Base-by-base conservation (phyloP, 768 basidiomycete species). In the Pleurotus pulmonarius region DNA sequence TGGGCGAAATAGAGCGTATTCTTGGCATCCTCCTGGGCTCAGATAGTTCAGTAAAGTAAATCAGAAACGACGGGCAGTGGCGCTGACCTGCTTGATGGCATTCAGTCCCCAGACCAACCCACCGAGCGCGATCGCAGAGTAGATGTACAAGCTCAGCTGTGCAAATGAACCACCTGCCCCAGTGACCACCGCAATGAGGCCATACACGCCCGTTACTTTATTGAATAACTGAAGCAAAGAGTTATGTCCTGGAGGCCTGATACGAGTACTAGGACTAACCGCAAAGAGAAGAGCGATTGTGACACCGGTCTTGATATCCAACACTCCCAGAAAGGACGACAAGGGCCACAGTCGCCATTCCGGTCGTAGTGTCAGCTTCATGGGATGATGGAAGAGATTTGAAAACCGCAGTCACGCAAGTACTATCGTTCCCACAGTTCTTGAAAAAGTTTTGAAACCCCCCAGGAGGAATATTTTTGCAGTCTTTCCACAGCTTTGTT, bases 201-300 rank as follows among this genome's bases (percentile, higher is more conserved):
- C 97, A 68, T 98, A 99, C 7, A 98, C 83, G 49, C 97, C 96
- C 16, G 97, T 95, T 49, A 95, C 96, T 74, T 99, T 99, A 82
- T 99, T 99, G 61, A 99, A 77, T 53, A 94, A 73, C 90, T 91
- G 64, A 22, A 48, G 38, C 18, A 37, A 43, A 16, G 29, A 52
- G 29, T 34, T 11, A 34, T 34, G 8, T 34, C 0, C 9, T 11
- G 29, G 29, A 34, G 8, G 29, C 29, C 16, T 13, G 25, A 34
- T 34, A 3, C 11, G 29, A 34, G 29, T 43, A 52, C 59, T 29
- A 16, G 15, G 25, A 79, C 90, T 60, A 61, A 97, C 91, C 11
- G 90, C 92, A 64, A 99, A 98, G 47, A 96, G 81, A 20, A 97
- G 78, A 58, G 90, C 87, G 56, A 98, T 80, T 46, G 83, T 89